Percentiles rank a stretch among this genome's conserved stretches.
phyloP scores from a whole-genome alignment of 805 yeast genomes.

The Priceomyces melissophilus region DNA sequence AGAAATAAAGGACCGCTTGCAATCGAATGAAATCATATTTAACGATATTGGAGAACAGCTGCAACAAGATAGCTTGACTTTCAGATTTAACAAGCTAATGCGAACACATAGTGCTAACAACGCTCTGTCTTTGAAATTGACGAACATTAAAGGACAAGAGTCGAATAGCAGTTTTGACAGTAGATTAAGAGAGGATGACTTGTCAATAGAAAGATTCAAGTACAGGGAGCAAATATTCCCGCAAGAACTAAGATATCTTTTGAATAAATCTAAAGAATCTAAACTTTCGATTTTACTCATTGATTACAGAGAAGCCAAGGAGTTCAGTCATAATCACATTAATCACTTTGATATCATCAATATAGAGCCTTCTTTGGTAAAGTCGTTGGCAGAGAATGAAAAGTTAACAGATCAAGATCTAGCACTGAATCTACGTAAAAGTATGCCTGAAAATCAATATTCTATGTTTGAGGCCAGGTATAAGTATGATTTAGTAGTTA shows the following conservation, averaged over 20 bases:
- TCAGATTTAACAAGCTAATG: constrained; percentile 22
- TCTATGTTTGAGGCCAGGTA: constrained; percentile 50
- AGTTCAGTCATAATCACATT: constrained; percentile 64
- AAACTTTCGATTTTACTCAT: constrained; percentile 48
- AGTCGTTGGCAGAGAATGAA: constrained; percentile 21
- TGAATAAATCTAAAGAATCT: constrained; percentile 4
- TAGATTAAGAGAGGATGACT: background rate
- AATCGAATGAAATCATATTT: background rate
- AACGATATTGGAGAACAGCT: too few relatives aligned
- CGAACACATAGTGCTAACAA: background rate
- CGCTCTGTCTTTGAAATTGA: background rate
- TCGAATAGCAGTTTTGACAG: background rate
- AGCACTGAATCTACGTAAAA: constrained; percentile 55
- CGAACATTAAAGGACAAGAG: too few relatives aligned
- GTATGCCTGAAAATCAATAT: constrained; percentile 56
- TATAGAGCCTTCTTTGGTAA: constrained; percentile 57
- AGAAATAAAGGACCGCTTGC: constrained; percentile 1
- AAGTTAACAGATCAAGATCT: constrained; percentile 59
- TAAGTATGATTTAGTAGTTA: constrained; percentile 58
- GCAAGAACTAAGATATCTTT: constrained; percentile 12
- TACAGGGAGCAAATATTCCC: constrained; percentile 18
- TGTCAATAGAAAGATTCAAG: constrained; percentile 7
- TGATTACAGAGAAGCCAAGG: constrained; percentile 64
- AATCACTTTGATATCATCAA: constrained; percentile 57
- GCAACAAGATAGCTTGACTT: constrained; percentile 21